Base-by-base conservation (phyloP, 139 green algal species). In the Limnomonas spitsbergensis region DNA sequence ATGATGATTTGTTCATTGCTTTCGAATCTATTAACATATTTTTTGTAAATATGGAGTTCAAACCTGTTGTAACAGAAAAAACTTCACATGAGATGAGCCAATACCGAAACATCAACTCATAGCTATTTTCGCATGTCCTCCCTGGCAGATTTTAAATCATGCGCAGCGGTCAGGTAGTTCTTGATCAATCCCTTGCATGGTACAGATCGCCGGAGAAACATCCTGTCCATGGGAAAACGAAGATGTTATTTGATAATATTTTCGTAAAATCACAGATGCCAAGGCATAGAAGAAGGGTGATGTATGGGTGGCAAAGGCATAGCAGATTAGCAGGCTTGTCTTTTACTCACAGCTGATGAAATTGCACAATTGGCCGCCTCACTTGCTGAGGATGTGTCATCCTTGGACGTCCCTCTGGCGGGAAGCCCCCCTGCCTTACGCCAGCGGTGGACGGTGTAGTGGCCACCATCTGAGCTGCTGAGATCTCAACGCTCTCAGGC, bases 221-320 rank as follows among this genome's bases (percentile, higher is more conserved):
- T 61, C 47, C 47, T 61, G n/a, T n/a, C n/a, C n/a, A n/a, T n/a
- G n/a, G n/a, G n/a, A n/a, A n/a, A n/a, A n/a, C n/a, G n/a, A n/a
- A n/a, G n/a, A n/a, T n/a, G n/a, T n/a, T n/a, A n/a, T n/a, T n/a
- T n/a, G n/a, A n/a, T n/a, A n/a, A n/a, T n/a, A n/a, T n/a, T n/a
- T n/a, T n/a, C n/a, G n/a, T n/a, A n/a, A n/a, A n/a, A n/a, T n/a
- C n/a, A n/a, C n/a, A n/a, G n/a, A n/a, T n/a, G n/a, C n/a, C n/a
- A n/a, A n/a, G n/a, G n/a, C n/a, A n/a, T n/a, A n/a, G 47, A 61
- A 61, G 47, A 61, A 61, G 47, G 20, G 47, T 61, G 47, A 61
- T 29, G 20, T 29, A 61, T 61, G 20, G 47, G 14, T 29, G 20
- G 47, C 20, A 14, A 61, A 61, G 20, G 47, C 14, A 61, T 20